A percentile compares a stretch with the other conserved stretches of the same genome.
Conservation (phyloP, 139 green algal genomes). For the Eudorina sp. region DNA sequence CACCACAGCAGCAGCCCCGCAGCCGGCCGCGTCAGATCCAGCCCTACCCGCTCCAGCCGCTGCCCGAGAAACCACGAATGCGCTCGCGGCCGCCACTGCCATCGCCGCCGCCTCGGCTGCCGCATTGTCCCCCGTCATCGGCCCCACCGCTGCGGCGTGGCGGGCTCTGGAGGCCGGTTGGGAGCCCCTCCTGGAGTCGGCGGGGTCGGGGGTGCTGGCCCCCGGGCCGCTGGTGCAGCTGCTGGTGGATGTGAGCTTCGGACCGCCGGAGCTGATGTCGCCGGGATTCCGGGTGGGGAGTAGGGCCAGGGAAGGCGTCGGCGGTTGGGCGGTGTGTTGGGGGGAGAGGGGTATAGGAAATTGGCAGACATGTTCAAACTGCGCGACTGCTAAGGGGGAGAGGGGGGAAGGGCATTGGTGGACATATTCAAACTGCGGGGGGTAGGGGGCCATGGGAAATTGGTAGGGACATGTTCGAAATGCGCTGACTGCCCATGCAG, state of each 20-base stretch:
- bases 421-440: too few relatives aligned
- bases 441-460: too few relatives aligned
- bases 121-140: neutral
- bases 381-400: too few relatives aligned
- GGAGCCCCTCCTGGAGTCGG: neutral
- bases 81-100: neutral
- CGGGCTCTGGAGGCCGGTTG: neutral
- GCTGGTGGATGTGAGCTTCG: slow-evolving; percentile 1
- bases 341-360: too few relatives aligned
- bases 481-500: too few relatives aligned
- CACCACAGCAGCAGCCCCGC: too few relatives aligned
- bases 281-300: neutral
- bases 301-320: neutral
- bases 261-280: neutral
- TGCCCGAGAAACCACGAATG: neutral
- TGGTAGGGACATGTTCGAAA: too few relatives aligned
- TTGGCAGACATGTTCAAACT: too few relatives aligned
- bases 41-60: too few relatives aligned
- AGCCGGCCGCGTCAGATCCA: too few relatives aligned
- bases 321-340: neutral
- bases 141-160: neutral
- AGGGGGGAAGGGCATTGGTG: too few relatives aligned
- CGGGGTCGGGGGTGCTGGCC: neutral
- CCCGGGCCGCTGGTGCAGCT: neutral
- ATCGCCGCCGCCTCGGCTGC: neutral